Evolutionary conservation across 2,329 filamentous ascomycete genomes (phyloP).

Genomic region (Aspergillus piperis): DNA sequence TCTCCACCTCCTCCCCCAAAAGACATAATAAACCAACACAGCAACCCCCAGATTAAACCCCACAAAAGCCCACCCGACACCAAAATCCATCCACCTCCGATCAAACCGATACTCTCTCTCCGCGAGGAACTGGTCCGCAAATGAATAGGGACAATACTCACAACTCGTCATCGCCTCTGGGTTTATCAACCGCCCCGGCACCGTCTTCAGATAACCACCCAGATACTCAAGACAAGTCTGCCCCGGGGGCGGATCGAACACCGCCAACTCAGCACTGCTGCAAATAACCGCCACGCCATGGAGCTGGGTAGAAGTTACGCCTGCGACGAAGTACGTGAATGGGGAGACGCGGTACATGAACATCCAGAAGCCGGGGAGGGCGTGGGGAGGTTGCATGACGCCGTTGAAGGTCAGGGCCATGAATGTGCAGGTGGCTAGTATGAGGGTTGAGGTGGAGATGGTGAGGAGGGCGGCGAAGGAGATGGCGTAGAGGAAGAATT

Average conservation of each 20-base stretch:
- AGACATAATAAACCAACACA: not conserved
- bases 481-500: conserved; percentile 76
- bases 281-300: conserved; percentile 68
- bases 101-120: conserved; percentile 52
- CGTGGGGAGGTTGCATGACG: conserved; percentile 65
- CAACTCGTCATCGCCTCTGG: conserved; percentile 53
- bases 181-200: conserved; percentile 59
- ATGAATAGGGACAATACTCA: conserved; percentile 46
- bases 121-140: conserved; percentile 44
- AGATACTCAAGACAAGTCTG: conserved; percentile 65
- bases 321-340: conserved; percentile 53
- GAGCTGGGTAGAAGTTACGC: conserved; percentile 70
- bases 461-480: conserved; percentile 79
- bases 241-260: conserved; percentile 61
- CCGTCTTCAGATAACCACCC: conserved; percentile 47
- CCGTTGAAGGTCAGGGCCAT: conserved; percentile 79
- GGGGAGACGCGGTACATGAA: conserved; percentile 62
- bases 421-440: conserved; percentile 74
- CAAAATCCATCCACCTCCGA: conserved; percentile 69
- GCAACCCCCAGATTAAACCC: conserved; percentile 58
- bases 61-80: conserved; percentile 61
- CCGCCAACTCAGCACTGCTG: conserved; percentile 66
- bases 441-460: conserved; percentile 71
- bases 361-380: conserved; percentile 69
- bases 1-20: not conserved